These are phyloP conservation scores for Brasilioporus rufonigricans DNA, from an alignment of 768 basidiomycete species.

Conservation along the genomic window DNA sequence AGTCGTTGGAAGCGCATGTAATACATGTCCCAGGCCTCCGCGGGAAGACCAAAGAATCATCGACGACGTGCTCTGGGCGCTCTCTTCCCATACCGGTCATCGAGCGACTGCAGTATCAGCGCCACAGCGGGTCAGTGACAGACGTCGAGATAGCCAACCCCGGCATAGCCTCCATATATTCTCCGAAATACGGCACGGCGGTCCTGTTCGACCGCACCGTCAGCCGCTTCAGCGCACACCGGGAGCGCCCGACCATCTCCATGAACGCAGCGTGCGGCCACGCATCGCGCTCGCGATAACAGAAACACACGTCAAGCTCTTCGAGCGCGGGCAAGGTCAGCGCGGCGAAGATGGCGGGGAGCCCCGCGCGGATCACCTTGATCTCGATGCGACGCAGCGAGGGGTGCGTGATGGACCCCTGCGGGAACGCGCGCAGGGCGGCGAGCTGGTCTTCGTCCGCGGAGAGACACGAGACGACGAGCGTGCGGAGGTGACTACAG, in stretches of 20 bases:
- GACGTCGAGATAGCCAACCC: conserved; percentile 19
- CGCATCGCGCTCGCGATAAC: conserved; percentile 25
- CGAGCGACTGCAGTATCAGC: background rate
- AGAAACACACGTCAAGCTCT: conserved; percentile 33
- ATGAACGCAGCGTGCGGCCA: conserved; percentile 30
- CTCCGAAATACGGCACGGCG: conserved; percentile 18
- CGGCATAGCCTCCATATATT: conserved; percentile 23
- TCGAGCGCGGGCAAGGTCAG: conserved; percentile 28
- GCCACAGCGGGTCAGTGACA: background rate
- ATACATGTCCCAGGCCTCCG: too few species aligned
- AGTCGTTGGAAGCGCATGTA: background rate
- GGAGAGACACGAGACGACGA: conserved; percentile 25
- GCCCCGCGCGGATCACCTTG: conserved; percentile 27
- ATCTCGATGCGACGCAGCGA: conserved; percentile 26
- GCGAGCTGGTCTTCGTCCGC: conserved; percentile 18
- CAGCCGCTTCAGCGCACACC: conserved; percentile 22
- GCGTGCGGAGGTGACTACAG: conserved; percentile 20
- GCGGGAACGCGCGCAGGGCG: conserved; percentile 3
- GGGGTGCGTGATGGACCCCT: conserved; percentile 18
- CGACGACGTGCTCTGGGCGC: background rate
- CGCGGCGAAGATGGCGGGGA: conserved; percentile 17
- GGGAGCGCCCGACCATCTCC: conserved; percentile 24
- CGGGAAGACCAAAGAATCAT: background rate
- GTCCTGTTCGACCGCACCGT: conserved; percentile 25
- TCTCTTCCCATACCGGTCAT: background rate